Conservation (phyloP, 2,329 filamentous ascomycete genomes). For the Lachnellula subtilissima region DNA sequence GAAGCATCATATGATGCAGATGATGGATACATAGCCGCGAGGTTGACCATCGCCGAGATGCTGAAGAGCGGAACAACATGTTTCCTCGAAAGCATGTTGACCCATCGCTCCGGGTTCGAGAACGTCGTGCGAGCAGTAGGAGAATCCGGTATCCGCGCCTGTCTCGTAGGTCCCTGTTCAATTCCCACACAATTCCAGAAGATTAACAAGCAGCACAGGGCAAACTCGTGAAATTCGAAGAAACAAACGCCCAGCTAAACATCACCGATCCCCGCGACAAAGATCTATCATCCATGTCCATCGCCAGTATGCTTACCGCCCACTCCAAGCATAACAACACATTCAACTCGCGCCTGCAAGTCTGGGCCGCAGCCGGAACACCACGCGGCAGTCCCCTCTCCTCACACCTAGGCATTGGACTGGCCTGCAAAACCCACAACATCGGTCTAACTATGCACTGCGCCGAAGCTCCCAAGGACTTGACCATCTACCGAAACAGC, state of each 20-base stretch:
- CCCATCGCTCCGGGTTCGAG: slow-evolving; percentile 43
- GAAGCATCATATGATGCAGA: slow-evolving; percentile 40
- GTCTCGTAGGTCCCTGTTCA: slow-evolving; percentile 12
- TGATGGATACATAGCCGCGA: slow-evolving; percentile 45
- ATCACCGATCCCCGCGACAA: slow-evolving; percentile 35
- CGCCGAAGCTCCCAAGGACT: slow-evolving; percentile 39
- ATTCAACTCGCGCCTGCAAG: slow-evolving; percentile 38
- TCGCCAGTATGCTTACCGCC: slow-evolving; percentile 31
- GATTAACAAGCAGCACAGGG: slow-evolving; percentile 16
- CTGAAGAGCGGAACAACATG: slow-evolving; percentile 45
- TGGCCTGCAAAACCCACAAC: slow-evolving; percentile 34
- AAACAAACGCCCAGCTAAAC: slow-evolving; percentile 31
- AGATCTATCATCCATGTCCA: slow-evolving; percentile 34
- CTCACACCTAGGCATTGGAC: slow-evolving; percentile 38
- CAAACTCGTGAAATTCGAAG: slow-evolving; percentile 37
- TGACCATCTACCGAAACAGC: slow-evolving; percentile 33
- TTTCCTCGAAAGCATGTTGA: slow-evolving; percentile 48
- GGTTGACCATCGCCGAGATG: slow-evolving; percentile 47
- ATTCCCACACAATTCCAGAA: background rate
- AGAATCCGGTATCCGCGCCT: slow-evolving; percentile 41
- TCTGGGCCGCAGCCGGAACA: slow-evolving; percentile 45
- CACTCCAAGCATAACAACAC: slow-evolving; percentile 36
- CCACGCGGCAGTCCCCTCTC: slow-evolving; percentile 40
- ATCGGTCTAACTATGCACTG: slow-evolving; percentile 46
- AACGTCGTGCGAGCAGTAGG: slow-evolving; percentile 39